A percentile compares a stretch with the other conserved stretches of the same genome.
phyloP scores from a whole-genome alignment of 805 yeast species.

The Blastobotrys robertii region DNA sequence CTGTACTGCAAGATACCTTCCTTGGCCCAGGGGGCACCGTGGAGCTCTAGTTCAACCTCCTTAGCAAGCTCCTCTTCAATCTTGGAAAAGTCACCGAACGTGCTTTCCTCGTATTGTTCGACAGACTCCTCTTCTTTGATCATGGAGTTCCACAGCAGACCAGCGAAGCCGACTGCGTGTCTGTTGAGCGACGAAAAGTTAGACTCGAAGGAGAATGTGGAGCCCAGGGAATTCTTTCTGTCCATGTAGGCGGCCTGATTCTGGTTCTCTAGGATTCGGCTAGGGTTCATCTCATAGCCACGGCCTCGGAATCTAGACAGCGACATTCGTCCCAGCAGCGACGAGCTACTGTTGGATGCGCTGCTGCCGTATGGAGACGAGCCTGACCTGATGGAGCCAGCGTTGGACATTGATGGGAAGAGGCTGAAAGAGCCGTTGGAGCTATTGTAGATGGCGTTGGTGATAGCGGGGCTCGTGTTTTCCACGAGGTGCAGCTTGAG shows the following conservation, averaged over 20 bases:
- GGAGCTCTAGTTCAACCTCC: conserved; percentile 52
- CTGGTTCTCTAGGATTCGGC: conserved; percentile 5
- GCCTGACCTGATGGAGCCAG: conserved; percentile 1
- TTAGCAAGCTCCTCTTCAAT: conserved; percentile 34
- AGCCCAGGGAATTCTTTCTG: conserved; percentile 13
- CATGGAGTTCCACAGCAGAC: conserved; percentile 23
- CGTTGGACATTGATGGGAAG: conserved; percentile 3
- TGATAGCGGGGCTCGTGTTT: conserved; percentile 6
- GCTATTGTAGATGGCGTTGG: conserved; percentile 12
- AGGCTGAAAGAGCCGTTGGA: conserved; percentile 4
- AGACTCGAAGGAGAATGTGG: conserved; percentile 33
- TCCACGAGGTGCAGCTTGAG: conserved; percentile 16
- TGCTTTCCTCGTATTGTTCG: conserved; percentile 18
- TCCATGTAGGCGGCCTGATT: no score
- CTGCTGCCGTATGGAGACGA: not conserved
- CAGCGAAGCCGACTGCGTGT: conserved; percentile 26
- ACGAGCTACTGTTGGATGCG: conserved; percentile 4
- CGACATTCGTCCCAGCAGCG: conserved; percentile 15
- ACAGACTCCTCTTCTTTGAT: conserved; percentile 17
- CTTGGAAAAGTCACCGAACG: conserved; percentile 21
- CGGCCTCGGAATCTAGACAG: conserved; percentile 7
- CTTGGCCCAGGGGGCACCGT: conserved; percentile 71
- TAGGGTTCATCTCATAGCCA: conserved; percentile 10
- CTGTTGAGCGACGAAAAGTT: conserved; percentile 18
- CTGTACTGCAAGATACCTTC: conserved; percentile 51